phyloP scores from a whole-genome alignment of 306 rosid genomes.

The Prunus mongolica region DNA sequence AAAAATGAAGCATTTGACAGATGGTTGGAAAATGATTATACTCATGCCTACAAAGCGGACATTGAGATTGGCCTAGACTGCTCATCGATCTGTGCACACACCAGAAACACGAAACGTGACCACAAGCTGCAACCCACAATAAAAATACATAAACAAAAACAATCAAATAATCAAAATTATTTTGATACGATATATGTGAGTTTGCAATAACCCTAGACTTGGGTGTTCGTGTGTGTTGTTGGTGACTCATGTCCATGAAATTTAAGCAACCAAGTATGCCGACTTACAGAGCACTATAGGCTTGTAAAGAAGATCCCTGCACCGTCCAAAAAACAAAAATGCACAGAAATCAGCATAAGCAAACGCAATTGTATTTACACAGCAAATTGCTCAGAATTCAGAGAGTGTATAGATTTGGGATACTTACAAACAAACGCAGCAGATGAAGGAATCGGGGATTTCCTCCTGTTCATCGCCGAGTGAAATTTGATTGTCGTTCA shows the following conservation, averaged over 20 bases:
- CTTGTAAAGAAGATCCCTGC: conserved; percentile 87
- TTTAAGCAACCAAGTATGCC: background rate
- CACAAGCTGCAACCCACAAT: conserved; percentile 64
- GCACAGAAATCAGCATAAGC: background rate
- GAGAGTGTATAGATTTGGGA: background rate
- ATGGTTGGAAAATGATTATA: conserved; percentile 69
- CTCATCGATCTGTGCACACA: conserved; percentile 72
- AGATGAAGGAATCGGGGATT: conserved; percentile 49
- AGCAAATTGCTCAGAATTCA: background rate
- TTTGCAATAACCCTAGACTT: no score
- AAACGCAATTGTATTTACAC: background rate
- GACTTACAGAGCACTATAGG: conserved; percentile 82
- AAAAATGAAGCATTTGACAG: conserved; percentile 69
- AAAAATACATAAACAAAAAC: background rate
- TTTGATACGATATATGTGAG: no score
- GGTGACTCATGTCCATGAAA: background rate
- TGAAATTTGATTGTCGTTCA: conserved; percentile 24
- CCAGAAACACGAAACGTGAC: conserved; percentile 89
- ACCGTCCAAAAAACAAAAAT: background rate
- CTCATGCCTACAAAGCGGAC: conserved; percentile 69
- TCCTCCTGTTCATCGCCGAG: conserved; percentile 37
- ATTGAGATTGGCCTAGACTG: conserved; percentile 39
- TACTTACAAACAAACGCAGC: conserved; percentile 76
- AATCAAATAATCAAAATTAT: background rate
- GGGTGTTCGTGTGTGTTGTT: no score